Conservation (phyloP, 2,329 filamentous ascomycete genomes). For the Penicillium sp. region DNA sequence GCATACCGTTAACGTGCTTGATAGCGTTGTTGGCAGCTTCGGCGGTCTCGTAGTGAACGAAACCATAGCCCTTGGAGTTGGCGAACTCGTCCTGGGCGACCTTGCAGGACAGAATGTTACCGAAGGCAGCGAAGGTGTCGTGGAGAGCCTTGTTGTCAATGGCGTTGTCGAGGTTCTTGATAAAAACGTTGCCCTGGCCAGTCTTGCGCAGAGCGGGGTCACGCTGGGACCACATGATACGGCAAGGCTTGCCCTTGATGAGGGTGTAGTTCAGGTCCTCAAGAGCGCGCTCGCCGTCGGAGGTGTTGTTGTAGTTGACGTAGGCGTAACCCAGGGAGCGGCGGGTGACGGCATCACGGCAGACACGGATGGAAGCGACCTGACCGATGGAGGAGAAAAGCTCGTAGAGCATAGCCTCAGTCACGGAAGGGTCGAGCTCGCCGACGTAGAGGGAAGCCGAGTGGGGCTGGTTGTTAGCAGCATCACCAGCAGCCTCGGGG, state of each 20-base stretch:
- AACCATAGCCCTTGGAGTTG: conserved; percentile 98
- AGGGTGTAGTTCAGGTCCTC: conserved; percentile 99
- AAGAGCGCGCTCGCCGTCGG: conserved; percentile 95
- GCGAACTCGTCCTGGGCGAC: conserved; percentile 96
- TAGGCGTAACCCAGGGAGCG: conserved; percentile 99
- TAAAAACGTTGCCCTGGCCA: conserved; percentile 98
- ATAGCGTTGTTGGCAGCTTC: conserved; percentile 96
- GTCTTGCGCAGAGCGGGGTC: conserved; percentile 99
- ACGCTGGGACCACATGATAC: conserved; percentile 99
- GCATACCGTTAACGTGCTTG: conserved; percentile 99
- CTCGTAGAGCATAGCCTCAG: conserved; percentile 99
- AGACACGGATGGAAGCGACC: conserved; percentile 98
- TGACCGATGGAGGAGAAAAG: conserved; percentile 99
- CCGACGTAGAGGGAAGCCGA: conserved; percentile 98
- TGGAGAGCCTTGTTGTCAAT: conserved; percentile 99
- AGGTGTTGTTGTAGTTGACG: conserved; percentile 99
- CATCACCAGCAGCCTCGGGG: conserved; percentile 43
- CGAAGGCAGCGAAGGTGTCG: conserved; percentile 98
- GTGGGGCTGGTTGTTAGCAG: conserved; percentile 77
- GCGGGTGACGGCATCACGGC: conserved; percentile 97
- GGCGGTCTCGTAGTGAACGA: conserved; percentile 99
- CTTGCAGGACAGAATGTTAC: conserved; percentile 99
- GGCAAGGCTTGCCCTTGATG: conserved; percentile 98
- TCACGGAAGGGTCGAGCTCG: conserved; percentile 96
- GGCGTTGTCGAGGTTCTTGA: conserved; percentile 98